Evolutionary conservation across 208 protist species (phyloP).

Genomic region (Trichomonas gallinae): DNA sequence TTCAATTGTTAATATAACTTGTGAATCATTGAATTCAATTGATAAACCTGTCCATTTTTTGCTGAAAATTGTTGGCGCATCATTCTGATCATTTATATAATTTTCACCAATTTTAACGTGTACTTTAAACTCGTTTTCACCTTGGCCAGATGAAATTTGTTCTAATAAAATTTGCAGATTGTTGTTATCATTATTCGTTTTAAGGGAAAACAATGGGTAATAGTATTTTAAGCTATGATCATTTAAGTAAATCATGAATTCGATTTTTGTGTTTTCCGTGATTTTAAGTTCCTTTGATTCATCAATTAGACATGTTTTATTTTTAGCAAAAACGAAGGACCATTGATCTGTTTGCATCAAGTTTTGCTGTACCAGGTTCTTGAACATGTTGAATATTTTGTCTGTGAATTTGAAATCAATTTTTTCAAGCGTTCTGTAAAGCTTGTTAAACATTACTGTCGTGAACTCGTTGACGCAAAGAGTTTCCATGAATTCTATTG

Average conservation of each 20-base stretch:
- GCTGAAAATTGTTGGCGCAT: not conserved
- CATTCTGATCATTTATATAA: too few species aligned
- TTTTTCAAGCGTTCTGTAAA: not conserved
- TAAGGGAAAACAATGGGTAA: too few species aligned
- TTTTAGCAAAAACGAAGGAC: not conserved
- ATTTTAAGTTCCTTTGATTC: not conserved
- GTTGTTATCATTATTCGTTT: too few species aligned
- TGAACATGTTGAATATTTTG: not conserved
- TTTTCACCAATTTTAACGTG: too few species aligned
- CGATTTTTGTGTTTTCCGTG: not conserved
- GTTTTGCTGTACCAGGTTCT: not conserved
- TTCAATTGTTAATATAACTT: not conserved
- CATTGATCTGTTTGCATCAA: not conserved
- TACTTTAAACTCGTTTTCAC: too few species aligned
- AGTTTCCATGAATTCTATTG: not conserved
- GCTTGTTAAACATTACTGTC: not conserved
- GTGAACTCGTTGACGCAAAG: not conserved
- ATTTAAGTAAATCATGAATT: not conserved
- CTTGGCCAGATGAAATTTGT: too few species aligned
- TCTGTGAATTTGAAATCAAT: not conserved
- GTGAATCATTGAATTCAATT: not conserved
- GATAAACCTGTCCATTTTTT: not conserved
- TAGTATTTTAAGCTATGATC: too few species aligned
- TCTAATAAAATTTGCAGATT: too few species aligned
- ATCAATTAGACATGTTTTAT: not conserved